Base-by-base conservation (phyloP, 2,329 filamentous ascomycete genomes). In the Scedosporium minutisporum region DNA sequence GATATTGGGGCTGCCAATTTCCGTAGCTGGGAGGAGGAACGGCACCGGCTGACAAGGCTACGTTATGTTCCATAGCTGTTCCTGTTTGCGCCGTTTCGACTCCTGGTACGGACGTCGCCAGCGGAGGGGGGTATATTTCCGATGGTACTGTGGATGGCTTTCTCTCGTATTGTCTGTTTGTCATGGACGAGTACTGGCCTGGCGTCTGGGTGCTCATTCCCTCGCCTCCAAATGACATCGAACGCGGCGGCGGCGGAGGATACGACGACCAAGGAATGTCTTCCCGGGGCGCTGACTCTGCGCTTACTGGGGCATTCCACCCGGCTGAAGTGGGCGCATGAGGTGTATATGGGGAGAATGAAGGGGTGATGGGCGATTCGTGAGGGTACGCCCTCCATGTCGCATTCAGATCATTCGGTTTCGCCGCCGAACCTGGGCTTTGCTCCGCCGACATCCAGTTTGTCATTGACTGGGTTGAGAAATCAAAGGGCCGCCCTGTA, bases 331-430 rank as follows among this genome's bases (percentile, higher is more conserved):
- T 68, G 14, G 76, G 70, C 1, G 73, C 71, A 51, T 77, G 74
- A 23, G 77, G 74, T 5, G 76, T 73, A 67, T 82, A 84, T 1
- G 80, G 76, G 4, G 81, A 79, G 64, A 80, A 81, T 2, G 77
- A 78, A 0, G 80, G 74, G 3, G 78, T 78, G 41, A 83, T 73
- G 9, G 81, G 77, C 6, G 82, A 78, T 48, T 82, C 81, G 51
- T 79, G 74, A 9, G 79, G 69, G 66, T 80, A 83, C 6, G 76
- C 70, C 64, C 78, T 74, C 83, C 82, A 86, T 12, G 75, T 73
- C 9, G 74, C 65, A 63, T 73, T 76, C 64, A 79, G 66, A 27
- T 80, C 78, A 46, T 72, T 72, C 7, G 76, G 69, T 63, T 79
- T 80, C 12, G 77, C 73, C n/a, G 69, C 65, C 18, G 75, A 68